phyloP scores from a whole-genome alignment of 345 rosid genomes.

The Clarkia xantiana region DNA sequence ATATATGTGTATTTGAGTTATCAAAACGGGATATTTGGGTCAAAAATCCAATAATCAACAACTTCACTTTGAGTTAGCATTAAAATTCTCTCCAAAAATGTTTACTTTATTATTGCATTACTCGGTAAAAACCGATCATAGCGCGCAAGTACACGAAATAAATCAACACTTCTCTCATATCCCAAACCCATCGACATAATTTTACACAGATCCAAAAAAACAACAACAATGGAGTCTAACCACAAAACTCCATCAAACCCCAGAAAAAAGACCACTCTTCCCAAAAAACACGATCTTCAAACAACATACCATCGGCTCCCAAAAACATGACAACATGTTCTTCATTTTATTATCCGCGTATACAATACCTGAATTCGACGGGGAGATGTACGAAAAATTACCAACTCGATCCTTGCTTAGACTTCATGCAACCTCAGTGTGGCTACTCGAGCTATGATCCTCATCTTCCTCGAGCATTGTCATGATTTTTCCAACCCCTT shows the following conservation, averaged over 20 bases:
- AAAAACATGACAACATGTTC: background rate
- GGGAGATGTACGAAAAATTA: background rate
- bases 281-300: background rate
- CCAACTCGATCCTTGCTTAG: background rate
- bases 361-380: background rate
- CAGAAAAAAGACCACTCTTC: background rate
- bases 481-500: slow-evolving; percentile 80
- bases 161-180: too few relatives aligned
- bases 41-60: too few relatives aligned
- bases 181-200: too few relatives aligned
- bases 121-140: too few relatives aligned
- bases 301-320: background rate
- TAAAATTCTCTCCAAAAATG: too few relatives aligned
- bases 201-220: too few relatives aligned
- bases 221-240: background rate
- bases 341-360: background rate
- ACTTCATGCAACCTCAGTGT: too few relatives aligned
- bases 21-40: too few relatives aligned
- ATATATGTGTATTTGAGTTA: too few relatives aligned
- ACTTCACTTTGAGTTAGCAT: too few relatives aligned
- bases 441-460: slow-evolving; percentile 5
- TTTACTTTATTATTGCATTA: too few relatives aligned
- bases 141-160: too few relatives aligned
- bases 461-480: slow-evolving; percentile 54
- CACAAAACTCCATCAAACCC: background rate